Evolutionary conservation across 495 filamentous ascomycete species (phyloP).

Genomic region (Penicillium verhagenii): DNA sequence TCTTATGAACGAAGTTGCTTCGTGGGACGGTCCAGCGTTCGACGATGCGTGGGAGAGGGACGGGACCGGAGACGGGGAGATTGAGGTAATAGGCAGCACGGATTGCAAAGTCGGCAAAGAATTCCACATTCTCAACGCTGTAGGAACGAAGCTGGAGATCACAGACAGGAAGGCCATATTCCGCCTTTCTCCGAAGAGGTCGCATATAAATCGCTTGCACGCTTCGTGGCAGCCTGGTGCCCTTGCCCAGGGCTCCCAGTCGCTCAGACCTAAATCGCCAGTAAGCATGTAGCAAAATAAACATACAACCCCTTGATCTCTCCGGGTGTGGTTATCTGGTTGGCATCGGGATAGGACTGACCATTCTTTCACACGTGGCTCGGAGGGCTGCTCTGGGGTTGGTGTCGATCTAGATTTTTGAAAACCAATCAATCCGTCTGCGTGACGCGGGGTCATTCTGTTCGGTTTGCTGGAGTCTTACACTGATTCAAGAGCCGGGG

Average conservation of each 20-base stretch:
- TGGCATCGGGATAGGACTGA: constrained; percentile 7
- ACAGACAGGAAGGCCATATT: constrained; percentile 78
- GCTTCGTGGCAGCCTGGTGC: constrained; percentile 63
- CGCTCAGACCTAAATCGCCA: constrained; percentile 36
- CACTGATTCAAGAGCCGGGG: not conserved
- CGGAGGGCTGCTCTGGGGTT: constrained; percentile 12
- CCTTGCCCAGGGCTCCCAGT: constrained; percentile 30
- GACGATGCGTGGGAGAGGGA: constrained; percentile 81
- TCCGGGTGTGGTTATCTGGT: not conserved
- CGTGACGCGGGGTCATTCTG: too few species aligned
- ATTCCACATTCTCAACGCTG: constrained; percentile 84
- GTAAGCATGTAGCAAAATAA: too few species aligned
- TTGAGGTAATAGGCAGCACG: constrained; percentile 92
- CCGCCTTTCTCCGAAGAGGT: constrained; percentile 71
- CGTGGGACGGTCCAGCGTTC: constrained; percentile 94
- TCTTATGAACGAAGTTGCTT: constrained; percentile 91
- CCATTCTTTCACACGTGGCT: constrained; percentile 31
- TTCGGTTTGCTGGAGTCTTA: not conserved
- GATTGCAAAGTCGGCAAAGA: constrained; percentile 92
- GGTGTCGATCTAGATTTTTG: constrained; percentile 10
- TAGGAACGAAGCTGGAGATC: constrained; percentile 93
- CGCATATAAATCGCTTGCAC: constrained; percentile 84
- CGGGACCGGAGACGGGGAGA: constrained; percentile 80
- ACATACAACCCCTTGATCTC: not conserved
- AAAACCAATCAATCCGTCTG: not conserved